Conservation (phyloP, 1,139 yeast species). For the Sugiyamaella japonica region DNA sequence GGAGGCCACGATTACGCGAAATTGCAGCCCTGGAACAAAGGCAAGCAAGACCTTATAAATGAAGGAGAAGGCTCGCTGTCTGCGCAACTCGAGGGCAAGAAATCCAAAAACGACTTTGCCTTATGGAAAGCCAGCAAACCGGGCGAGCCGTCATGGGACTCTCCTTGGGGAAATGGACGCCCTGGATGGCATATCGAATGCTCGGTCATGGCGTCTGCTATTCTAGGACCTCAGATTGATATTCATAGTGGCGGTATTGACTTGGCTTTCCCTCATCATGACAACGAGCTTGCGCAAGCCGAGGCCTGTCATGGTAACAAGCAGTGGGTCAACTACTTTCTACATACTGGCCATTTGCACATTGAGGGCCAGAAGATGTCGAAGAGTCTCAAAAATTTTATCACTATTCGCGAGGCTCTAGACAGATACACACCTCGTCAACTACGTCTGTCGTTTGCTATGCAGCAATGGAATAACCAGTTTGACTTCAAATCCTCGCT, state of each 20-base stretch:
- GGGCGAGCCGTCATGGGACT: slow-evolving; percentile 95
- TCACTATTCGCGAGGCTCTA: slow-evolving; percentile 90
- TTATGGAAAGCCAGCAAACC: slow-evolving; percentile 96
- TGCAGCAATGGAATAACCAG: slow-evolving; percentile 90
- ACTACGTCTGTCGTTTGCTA: slow-evolving; percentile 83
- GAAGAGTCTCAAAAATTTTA: slow-evolving; percentile 89
- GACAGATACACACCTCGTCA: slow-evolving; percentile 71
- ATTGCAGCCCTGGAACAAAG: slow-evolving; percentile 97
- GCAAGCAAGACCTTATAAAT: slow-evolving; percentile 76
- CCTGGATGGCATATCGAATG: slow-evolving; percentile 99
- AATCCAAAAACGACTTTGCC: slow-evolving; percentile 84
- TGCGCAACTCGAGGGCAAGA: slow-evolving; percentile 55
- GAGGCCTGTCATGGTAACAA: slow-evolving; percentile 87
- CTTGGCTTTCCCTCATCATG: slow-evolving; percentile 99
- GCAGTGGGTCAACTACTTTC: slow-evolving; percentile 96
- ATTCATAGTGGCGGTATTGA: slow-evolving; percentile 98
- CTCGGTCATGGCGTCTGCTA: slow-evolving; percentile 96
- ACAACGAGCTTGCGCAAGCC: slow-evolving; percentile 94
- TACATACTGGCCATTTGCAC: slow-evolving; percentile 96
- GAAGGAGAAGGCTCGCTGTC: slow-evolving; percentile 95
- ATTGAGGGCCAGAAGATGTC: slow-evolving; percentile 99
- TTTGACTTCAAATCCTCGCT: slow-evolving; percentile 86
- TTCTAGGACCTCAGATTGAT: slow-evolving; percentile 80
- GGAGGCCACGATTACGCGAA: slow-evolving; percentile 82
- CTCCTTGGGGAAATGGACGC: slow-evolving; percentile 97